Conservation (phyloP, 495 filamentous ascomycete genomes). For the Pseudevernia furfuracea region DNA sequence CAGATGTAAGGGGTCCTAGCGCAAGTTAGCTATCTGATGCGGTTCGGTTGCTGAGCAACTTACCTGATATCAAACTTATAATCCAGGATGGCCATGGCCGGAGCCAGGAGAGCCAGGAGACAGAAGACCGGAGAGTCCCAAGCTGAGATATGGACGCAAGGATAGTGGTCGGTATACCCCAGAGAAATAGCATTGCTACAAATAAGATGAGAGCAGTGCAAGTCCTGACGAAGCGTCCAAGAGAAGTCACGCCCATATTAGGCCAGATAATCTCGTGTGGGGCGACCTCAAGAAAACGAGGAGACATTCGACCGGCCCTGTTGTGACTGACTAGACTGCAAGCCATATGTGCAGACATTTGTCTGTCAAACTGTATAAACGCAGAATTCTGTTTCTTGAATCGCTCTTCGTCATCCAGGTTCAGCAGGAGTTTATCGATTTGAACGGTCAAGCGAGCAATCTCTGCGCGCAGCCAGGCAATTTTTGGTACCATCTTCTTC, state of each 20-base stretch:
- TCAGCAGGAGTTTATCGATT: conserved; percentile 80
- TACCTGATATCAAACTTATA: conserved; percentile 73
- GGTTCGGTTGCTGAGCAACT: conserved; percentile 50
- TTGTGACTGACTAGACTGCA: conserved; percentile 89
- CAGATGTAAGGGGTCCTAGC: conserved; percentile 23
- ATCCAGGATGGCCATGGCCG: conserved; percentile 53
- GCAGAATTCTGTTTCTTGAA: conserved; percentile 73
- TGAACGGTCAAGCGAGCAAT: conserved; percentile 83
- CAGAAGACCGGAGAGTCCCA: conserved; percentile 54
- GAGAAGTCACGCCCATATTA: conserved; percentile 95
- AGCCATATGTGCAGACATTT: conserved; percentile 95
- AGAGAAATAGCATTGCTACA: conserved; percentile 75
- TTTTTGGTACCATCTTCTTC: conserved; percentile 79
- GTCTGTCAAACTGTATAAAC: conserved; percentile 97
- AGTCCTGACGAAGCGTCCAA: conserved; percentile 73
- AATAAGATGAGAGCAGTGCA: conserved; percentile 59
- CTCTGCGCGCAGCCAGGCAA: conserved; percentile 82
- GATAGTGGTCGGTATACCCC: conserved; percentile 85
- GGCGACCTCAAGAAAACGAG: conserved; percentile 83
- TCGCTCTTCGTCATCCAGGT: conserved; percentile 75
- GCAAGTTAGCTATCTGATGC: conserved; percentile 6
- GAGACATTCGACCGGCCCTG: conserved; percentile 86
- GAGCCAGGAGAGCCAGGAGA: conserved; percentile 68
- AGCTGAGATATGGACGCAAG: conserved; percentile 78
- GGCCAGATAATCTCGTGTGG: conserved; percentile 94